phyloP scores from a whole-genome alignment of 75 land plant species.

The Larix kaempferi region DNA sequence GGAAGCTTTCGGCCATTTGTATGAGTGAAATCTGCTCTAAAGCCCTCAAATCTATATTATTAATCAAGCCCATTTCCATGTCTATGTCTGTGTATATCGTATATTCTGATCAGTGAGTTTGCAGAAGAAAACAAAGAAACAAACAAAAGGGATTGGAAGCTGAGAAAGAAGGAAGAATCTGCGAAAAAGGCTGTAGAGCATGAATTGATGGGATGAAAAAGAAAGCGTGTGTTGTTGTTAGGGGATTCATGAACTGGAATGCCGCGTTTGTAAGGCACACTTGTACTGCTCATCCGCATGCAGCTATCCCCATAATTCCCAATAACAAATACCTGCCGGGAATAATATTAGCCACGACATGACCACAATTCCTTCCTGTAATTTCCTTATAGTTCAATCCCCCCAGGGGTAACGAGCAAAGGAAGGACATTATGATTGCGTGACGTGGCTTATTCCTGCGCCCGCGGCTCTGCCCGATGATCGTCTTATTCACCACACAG shows the following conservation, averaged over 20 bases:
- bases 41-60: no score
- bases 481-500: no score
- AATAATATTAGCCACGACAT: neutral
- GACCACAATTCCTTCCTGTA: neutral
- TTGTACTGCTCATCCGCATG: neutral
- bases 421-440: neutral
- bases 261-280: no score
- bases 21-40: no score
- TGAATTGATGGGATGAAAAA: neutral
- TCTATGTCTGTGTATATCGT: no score
- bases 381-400: neutral
- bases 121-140: neutral
- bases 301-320: neutral
- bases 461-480: neutral
- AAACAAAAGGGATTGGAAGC: neutral
- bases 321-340: constrained; percentile 1
- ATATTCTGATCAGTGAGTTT: no score
- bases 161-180: neutral
- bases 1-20: no score
- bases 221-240: neutral
- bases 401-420: neutral
- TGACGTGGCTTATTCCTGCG: neutral
- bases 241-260: no score
- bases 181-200: neutral
- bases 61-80: no score